Conservation (phyloP, 208 protist genomes). For the Acanthamoeba sp. region DNA sequence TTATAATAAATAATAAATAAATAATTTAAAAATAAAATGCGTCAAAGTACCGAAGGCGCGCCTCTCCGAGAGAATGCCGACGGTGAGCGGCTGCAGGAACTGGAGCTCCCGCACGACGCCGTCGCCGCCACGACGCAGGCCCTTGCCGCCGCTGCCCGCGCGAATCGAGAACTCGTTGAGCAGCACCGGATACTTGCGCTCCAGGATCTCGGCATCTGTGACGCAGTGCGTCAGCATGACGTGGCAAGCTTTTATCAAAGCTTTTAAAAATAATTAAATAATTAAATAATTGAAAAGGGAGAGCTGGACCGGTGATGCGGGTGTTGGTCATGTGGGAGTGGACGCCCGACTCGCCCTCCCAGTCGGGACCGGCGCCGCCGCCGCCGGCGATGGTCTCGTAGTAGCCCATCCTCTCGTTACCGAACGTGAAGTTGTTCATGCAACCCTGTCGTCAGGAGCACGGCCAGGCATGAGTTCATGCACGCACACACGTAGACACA, state of each 20-base stretch:
- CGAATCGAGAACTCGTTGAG: constrained; percentile 93
- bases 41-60: constrained; percentile 87
- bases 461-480: background rate
- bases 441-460: constrained; percentile 84
- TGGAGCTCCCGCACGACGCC: constrained; percentile 94
- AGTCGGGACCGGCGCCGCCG: constrained; percentile 93
- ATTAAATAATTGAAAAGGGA: constrained; percentile 21
- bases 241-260: background rate
- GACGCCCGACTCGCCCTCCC: constrained; percentile 92
- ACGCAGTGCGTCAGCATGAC: background rate
- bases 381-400: constrained; percentile 98
- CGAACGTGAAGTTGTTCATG: constrained; percentile 98
- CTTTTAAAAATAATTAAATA: background rate
- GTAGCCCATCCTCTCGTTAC: constrained; percentile 92
- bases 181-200: constrained; percentile 95
- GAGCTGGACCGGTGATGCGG: constrained; percentile 91
- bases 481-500: background rate
- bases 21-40: background rate
- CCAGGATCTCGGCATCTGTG: constrained; percentile 92
- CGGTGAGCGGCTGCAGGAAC: constrained; percentile 88
- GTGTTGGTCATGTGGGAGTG: constrained; percentile 99
- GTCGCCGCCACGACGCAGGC: constrained; percentile 92
- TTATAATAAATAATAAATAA: background rate
- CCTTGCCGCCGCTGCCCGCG: constrained; percentile 91
- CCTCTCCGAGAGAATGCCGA: constrained; percentile 94